Conservation (phyloP, 768 basidiomycete species). For the Mycena sanguinolenta region DNA sequence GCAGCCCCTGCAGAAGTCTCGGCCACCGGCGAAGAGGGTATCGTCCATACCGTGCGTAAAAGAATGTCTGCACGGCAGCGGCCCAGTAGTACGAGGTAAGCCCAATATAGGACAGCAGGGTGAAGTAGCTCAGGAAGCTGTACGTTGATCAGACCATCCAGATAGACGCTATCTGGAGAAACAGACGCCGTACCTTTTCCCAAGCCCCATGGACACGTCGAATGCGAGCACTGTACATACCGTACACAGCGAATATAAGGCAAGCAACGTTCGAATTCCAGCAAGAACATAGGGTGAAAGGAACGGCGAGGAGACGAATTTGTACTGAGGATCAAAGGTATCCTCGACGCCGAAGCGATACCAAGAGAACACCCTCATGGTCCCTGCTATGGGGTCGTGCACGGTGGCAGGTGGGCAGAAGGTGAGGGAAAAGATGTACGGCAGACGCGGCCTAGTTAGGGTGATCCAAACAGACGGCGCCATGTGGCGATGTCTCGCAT, state of each 20-base stretch:
- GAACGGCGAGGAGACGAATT: constrained; percentile 64
- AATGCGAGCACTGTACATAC: constrained; percentile 54
- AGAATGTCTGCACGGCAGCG: constrained; percentile 64
- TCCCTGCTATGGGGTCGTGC: neutral
- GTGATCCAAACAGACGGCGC: too few species aligned
- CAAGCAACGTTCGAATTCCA: constrained; percentile 60
- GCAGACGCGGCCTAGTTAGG: neutral
- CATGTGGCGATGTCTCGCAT: neutral
- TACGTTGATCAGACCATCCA: neutral
- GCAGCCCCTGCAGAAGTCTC: constrained; percentile 65
- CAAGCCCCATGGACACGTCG: constrained; percentile 47
- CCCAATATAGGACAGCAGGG: constrained; percentile 72
- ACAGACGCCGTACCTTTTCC: constrained; percentile 47
- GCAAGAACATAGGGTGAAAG: constrained; percentile 61
- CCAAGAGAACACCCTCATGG: constrained; percentile 29
- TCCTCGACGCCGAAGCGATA: constrained; percentile 52
- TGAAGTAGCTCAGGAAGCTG: constrained; percentile 67
- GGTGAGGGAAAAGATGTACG: neutral
- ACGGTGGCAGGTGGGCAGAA: neutral
- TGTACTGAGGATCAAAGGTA: constrained; percentile 52
- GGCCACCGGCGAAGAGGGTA: constrained; percentile 77
- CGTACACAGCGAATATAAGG: constrained; percentile 62
- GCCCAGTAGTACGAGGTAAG: constrained; percentile 74
- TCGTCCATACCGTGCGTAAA: constrained; percentile 52
- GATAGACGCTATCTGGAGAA: neutral